Evolutionary conservation across 1,139 yeast genomes (phyloP), one percentile per base, ranked within the genome.

Genomic region (Taphrina betulina): DNA sequence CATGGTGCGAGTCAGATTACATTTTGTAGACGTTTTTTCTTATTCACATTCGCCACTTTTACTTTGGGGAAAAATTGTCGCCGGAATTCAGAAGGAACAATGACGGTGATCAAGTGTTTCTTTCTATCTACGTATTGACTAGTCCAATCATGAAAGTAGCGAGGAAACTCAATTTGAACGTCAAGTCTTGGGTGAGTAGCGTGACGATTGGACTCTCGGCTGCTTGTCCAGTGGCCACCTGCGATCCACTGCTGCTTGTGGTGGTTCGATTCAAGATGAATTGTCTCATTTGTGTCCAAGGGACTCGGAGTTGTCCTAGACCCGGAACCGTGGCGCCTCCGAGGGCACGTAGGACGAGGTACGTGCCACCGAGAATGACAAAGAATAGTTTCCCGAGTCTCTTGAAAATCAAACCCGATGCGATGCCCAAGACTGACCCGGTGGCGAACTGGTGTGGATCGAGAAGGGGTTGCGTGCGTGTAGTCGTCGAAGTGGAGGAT

Each of bases 391-490:
- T 41, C 4, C 54, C 54, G 46, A 50, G 54, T 16, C 54, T 45
- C 23, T 50, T 38, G 45, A 50, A 42, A 14, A 50, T 23, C 26
- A 50, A 22, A 5, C 54, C 54, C 8, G 54, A 35, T 14, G 44
- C 45, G 34, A 50, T 50, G 34, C 54, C 54, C 16, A 50, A 28
- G 22, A 50, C 44, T 17, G 46, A 38, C 5, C 54, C 54, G 26
- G 54, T 50, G 3, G 54, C 54, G 40, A 50, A 50, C 16, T 50
- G 54, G 37, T 50, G 54, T 12, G 54, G 46, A 14, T 50, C 54
- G 29, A 50, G 20, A 4, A 50, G 12, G 3, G 54, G 46, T 8
- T 35, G 34, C 2, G 41, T 23, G 10, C 16, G 7, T 14, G n/a
- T 12, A 7, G 37, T 34, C 8, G 37, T 2, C 37, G 37, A 26